Percentiles rank a stretch among this genome's conserved stretches.
phyloP scores from a whole-genome alignment of 306 rosid genomes.

The Sphenostylis stenocarpa region DNA sequence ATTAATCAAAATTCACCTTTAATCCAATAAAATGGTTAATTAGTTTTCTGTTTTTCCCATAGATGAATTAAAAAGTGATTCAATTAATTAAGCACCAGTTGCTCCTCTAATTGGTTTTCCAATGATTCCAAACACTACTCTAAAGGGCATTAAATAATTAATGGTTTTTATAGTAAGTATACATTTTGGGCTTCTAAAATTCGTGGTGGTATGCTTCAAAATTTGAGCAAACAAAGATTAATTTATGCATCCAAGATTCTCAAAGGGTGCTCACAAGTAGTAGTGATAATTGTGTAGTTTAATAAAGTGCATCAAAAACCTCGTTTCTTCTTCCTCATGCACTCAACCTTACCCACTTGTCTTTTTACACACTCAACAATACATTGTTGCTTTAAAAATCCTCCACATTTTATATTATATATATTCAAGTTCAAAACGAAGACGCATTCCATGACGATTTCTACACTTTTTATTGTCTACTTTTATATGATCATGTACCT shows the following conservation, averaged over 20 bases:
- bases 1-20: too few species aligned
- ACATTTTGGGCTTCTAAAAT: constrained; percentile 19
- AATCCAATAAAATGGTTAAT: too few species aligned
- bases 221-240: constrained; percentile 14
- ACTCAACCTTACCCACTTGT: constrained; percentile 15
- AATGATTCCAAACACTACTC: background rate
- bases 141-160: background rate
- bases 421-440: background rate
- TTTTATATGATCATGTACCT: background rate
- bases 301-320: background rate
- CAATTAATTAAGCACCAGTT: too few species aligned
- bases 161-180: background rate
- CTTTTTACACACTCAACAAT: background rate
- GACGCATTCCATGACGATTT: background rate
- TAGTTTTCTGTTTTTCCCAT: background rate
- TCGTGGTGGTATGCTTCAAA: constrained; percentile 3
- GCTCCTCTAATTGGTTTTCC: constrained; percentile 31
- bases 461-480: background rate
- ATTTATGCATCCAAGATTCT: background rate
- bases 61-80: background rate
- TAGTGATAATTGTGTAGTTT: background rate
- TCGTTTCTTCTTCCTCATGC: constrained; percentile 11
- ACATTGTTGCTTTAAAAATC: background rate
- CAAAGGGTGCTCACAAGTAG: too few species aligned
- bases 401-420: background rate